These are phyloP conservation scores for Pyrenophora tritici-repentis DNA, from an alignment of 2,329 filamentous ascomycete species.

Conservation along the genomic window DNA sequence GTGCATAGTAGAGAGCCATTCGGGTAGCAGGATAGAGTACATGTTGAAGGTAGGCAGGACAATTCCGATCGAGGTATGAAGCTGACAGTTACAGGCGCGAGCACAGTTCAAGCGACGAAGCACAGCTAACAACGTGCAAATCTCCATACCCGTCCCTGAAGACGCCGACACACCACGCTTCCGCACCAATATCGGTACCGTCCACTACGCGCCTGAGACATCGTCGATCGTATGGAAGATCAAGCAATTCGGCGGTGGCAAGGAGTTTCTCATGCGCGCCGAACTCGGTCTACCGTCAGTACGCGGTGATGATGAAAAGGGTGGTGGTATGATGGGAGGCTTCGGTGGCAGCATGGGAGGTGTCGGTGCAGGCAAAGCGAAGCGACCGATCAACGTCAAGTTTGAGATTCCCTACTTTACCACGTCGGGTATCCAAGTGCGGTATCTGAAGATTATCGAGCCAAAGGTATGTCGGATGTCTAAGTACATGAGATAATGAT, in stretches of 20 bases:
- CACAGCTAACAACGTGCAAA: constrained; percentile 98
- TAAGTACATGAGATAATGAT: too few species aligned
- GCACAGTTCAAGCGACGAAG: constrained; percentile 97
- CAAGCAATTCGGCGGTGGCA: constrained; percentile 98
- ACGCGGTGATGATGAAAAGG: constrained; percentile 91
- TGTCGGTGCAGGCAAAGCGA: constrained; percentile 78
- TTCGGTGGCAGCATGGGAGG: constrained; percentile 98
- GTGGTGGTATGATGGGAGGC: constrained; percentile 95
- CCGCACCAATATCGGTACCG: constrained; percentile 94
- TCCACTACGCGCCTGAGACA: constrained; percentile 97
- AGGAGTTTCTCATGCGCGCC: constrained; percentile 98
- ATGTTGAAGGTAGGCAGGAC: constrained; percentile 77
- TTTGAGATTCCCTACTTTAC: constrained; percentile 99
- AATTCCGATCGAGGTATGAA: not conserved
- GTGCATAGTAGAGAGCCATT: constrained; percentile 95
- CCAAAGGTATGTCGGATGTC: constrained; percentile 86
- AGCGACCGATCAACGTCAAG: constrained; percentile 97
- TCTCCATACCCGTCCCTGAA: constrained; percentile 94
- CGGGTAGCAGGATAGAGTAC: constrained; percentile 93
- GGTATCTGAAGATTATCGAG: constrained; percentile 98
- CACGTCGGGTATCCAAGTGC: constrained; percentile 97
- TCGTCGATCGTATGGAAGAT: constrained; percentile 99
- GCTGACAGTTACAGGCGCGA: constrained; percentile 63
- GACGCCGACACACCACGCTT: constrained; percentile 96
- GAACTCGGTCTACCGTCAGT: constrained; percentile 94